Percentiles rank a stretch among this genome's conserved stretches.
These are phyloP conservation scores for Candida ovalis DNA, from an alignment of 805 yeast species.

Conservation along the genomic window DNA sequence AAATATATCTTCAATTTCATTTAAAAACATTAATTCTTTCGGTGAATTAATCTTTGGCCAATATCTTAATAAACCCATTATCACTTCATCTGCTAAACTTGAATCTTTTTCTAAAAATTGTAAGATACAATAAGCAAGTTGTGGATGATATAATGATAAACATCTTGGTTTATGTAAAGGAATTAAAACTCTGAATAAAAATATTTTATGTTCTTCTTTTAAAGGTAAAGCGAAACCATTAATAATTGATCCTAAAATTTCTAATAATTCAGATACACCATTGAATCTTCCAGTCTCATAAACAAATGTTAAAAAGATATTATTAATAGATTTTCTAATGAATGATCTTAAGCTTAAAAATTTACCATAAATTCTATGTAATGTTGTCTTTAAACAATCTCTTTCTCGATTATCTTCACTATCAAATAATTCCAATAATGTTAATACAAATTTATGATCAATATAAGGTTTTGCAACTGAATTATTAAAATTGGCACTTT, in stretches of 20 bases:
- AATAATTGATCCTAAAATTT: conserved; percentile 92
- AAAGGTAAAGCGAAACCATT: conserved; percentile 97
- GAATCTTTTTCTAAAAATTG: conserved; percentile 97
- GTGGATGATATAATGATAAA: conserved; percentile 90
- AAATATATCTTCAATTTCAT: conserved; percentile 94
- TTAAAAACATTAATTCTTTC: conserved; percentile 91
- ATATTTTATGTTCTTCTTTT: conserved; percentile 94
- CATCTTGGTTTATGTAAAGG: conserved; percentile 93
- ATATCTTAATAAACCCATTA: conserved; percentile 85
- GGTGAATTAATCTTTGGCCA: conserved; percentile 98
- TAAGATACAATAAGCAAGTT: conserved; percentile 92
- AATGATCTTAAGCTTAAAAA: conserved; percentile 85
- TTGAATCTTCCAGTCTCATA: conserved; percentile 96
- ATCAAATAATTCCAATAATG: conserved; percentile 84
- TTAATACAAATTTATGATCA: conserved; percentile 83
- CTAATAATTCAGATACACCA: conserved; percentile 92
- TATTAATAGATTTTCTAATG: conserved; percentile 85
- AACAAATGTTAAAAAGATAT: conserved; percentile 87
- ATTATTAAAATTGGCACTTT: conserved; percentile 91
- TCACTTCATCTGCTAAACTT: conserved; percentile 87
- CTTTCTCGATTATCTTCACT: conserved; percentile 96
- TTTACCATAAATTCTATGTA: conserved; percentile 95
- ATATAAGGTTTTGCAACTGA: conserved; percentile 89
- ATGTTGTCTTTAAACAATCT: conserved; percentile 89
- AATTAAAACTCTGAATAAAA: conserved; percentile 76